Percentiles rank a stretch among this genome's conserved stretches.
Evolutionary conservation across 768 basidiomycete species (phyloP).

Genomic region (Mycena capillaripes): DNA sequence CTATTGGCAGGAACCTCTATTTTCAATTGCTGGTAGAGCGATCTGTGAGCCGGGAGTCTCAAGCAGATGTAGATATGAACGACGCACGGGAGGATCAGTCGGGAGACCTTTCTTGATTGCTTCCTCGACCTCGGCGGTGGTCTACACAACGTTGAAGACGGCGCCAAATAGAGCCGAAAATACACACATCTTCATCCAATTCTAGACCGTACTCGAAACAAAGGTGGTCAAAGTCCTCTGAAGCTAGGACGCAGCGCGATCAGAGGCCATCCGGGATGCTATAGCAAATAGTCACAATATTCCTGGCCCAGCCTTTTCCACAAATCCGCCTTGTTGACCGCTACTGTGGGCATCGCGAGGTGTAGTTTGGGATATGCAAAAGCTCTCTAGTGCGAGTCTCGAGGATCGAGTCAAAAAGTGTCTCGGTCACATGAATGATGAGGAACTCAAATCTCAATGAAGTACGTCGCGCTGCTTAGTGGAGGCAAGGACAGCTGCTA

Average conservation of each 20-base stretch:
- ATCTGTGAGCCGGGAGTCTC: neutral
- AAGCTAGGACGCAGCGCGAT: conserved; percentile 65
- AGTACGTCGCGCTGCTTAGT: conserved; percentile 93
- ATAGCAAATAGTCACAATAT: conserved; percentile 71
- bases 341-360: conserved; percentile 88
- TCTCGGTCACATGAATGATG: conserved; percentile 30
- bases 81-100: conserved; percentile 84
- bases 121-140: conserved; percentile 88
- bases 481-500: conserved; percentile 99
- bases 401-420: conserved; percentile 50
- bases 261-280: conserved; percentile 27
- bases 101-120: conserved; percentile 88
- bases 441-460: conserved; percentile 64
- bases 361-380: neutral
- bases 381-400: neutral
- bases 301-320: conserved; percentile 87
- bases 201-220: conserved; percentile 99
- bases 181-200: conserved; percentile 96
- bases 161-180: neutral
- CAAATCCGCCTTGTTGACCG: conserved; percentile 96
- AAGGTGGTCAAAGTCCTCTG: conserved; percentile 94
- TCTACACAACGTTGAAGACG: conserved; percentile 60
- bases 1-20: conserved; percentile 99
- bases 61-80: neutral
- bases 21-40: conserved; percentile 85